Evolutionary conservation across 345 rosid genomes (phyloP).

Genomic region (Luvunga scandens): DNA sequence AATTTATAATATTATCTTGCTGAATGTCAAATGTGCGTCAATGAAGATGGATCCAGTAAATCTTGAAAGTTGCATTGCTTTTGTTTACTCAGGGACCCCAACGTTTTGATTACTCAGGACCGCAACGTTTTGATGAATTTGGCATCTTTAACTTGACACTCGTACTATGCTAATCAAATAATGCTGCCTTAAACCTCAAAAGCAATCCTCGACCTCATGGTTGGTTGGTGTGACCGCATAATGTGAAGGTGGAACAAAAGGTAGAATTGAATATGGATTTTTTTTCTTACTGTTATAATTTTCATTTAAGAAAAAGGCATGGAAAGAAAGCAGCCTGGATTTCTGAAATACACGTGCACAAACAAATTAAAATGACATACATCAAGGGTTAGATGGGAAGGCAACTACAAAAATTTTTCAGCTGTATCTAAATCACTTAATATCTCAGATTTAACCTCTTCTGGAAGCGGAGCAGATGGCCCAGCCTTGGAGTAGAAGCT

Average conservation of each 20-base stretch:
- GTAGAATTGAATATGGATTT: not conserved
- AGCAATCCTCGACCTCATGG: not conserved
- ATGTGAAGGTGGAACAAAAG: not conserved
- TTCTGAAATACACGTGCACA: not conserved
- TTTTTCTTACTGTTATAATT: not conserved
- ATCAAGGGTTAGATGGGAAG: not conserved
- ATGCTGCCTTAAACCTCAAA: not conserved
- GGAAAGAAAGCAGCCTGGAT: not conserved
- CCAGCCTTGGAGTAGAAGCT: conserved; percentile 84
- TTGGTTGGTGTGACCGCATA: not conserved
- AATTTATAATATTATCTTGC: not conserved
- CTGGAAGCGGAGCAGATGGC: conserved; percentile 79
- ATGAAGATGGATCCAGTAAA: not conserved
- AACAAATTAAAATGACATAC: not conserved
- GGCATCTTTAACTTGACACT: not conserved
- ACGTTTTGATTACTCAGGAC: not conserved
- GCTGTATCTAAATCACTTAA: conserved; percentile 52
- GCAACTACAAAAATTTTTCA: conserved; percentile 63
- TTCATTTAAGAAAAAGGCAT: not conserved
- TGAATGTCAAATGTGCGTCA: not conserved
- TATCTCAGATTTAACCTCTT: conserved; percentile 61
- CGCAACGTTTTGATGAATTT: not conserved
- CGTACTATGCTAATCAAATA: not conserved
- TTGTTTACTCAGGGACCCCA: not conserved
- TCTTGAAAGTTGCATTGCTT: not conserved